A percentile compares a stretch with the other conserved stretches of the same genome.
These are phyloP conservation scores for Kodamaea laetipori DNA, from an alignment of 805 yeast genomes.

Conservation along the genomic window DNA sequence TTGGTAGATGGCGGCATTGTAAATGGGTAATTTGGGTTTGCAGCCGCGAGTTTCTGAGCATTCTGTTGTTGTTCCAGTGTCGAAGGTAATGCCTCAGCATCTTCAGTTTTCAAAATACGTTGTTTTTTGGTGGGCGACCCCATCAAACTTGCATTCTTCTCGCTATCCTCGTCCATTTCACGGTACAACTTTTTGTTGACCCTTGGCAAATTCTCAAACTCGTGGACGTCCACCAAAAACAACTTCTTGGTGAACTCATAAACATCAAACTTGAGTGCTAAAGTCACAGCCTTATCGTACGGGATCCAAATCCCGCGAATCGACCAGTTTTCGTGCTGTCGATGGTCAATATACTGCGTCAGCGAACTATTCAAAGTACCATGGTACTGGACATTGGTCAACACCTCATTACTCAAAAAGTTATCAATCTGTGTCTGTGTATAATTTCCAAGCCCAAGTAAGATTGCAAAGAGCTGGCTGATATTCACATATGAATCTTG, in stretches of 20 bases:
- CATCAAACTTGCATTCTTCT: conserved; percentile 16
- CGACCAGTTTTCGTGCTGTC: conserved; percentile 27
- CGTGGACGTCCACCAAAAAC: conserved; percentile 48
- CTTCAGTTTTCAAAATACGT: conserved; percentile 18
- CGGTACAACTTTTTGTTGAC: conserved; percentile 20
- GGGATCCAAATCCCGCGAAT: conserved; percentile 46
- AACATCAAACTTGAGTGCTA: conserved; percentile 42
- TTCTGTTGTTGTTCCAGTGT: conserved; percentile 2
- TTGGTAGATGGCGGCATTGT: conserved; percentile 49
- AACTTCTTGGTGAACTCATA: conserved; percentile 39
- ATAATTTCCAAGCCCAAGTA: conserved; percentile 31
- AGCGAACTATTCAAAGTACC: conserved; percentile 13
- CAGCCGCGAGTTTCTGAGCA: not conserved
- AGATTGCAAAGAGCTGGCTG: conserved; percentile 38
- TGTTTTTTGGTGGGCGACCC: conserved; percentile 44
- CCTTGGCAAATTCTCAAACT: conserved; percentile 40
- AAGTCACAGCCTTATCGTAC: conserved; percentile 43
- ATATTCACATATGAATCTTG: conserved; percentile 45
- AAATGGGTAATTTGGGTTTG: conserved; percentile 49
- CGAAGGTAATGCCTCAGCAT: conserved; percentile 2
- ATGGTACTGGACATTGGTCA: conserved; percentile 33
- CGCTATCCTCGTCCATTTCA: conserved; percentile 26
- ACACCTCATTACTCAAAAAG: conserved; percentile 36
- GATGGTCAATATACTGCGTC: conserved; percentile 27
- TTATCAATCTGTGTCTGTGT: conserved; percentile 29